phyloP scores from a whole-genome alignment of 2,329 filamentous ascomycete species.

The Trichoderma semiorbis region DNA sequence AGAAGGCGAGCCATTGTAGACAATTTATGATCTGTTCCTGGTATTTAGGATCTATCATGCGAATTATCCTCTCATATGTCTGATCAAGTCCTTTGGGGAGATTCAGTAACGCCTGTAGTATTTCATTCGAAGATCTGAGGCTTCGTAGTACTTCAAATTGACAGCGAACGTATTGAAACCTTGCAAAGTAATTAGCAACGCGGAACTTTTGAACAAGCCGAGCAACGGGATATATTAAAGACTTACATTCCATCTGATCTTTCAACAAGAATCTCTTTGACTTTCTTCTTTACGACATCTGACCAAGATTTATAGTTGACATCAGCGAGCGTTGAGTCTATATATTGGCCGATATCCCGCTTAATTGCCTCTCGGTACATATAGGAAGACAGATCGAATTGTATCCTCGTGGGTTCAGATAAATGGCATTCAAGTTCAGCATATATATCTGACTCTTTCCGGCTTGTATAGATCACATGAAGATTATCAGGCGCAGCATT shows the following conservation, averaged over 20 bases:
- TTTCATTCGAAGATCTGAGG: neutral
- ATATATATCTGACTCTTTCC: slow-evolving; percentile 3
- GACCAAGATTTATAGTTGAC: neutral
- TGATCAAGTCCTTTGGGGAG: slow-evolving; percentile 10
- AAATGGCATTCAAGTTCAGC: neutral
- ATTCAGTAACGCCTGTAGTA: neutral
- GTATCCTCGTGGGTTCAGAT: neutral
- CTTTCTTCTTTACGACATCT: neutral
- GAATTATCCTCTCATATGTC: slow-evolving; percentile 11
- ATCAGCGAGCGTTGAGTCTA: neutral
- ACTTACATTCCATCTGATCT: slow-evolving; percentile 15
- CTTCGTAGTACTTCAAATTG: neutral
- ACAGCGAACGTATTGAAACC: slow-evolving; percentile 8
- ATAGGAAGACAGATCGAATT: neutral
- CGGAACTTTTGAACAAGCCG: too few relatives aligned
- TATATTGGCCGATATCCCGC: neutral
- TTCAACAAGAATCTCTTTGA: neutral
- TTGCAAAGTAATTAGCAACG: neutral
- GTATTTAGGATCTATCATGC: neutral
- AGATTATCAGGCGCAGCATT: neutral
- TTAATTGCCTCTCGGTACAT: neutral
- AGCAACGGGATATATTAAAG: neutral
- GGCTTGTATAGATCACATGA: slow-evolving; percentile 15
- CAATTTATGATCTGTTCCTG: neutral
- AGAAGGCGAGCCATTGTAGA: slow-evolving; percentile 16